Evolutionary conservation across 208 protist genomes (phyloP), one percentile per base, ranked within the genome.

Genomic region (Acanthamoeba culbertsoni): DNA sequence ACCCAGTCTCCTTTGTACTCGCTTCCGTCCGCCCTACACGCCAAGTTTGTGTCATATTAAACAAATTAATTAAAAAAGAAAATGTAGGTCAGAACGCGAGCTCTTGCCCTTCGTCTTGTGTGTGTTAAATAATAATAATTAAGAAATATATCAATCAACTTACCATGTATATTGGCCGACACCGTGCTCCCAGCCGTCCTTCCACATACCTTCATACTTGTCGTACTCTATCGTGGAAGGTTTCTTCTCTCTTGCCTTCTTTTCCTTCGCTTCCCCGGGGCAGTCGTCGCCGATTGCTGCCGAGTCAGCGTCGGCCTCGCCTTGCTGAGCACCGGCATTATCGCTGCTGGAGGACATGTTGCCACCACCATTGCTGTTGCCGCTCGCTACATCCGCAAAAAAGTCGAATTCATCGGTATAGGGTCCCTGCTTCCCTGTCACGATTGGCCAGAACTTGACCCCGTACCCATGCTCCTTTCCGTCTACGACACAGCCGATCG

Each of bases 131-230:
- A 59, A 63, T 7, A 2, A 2, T 37, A 16, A 86, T 8, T 14
- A 6, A 6, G 33, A 18, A 35, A 28, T 16, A 8, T 7, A 63
- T 46, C 20, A n/a, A 7, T 62, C 40, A 82, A 40, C 40, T 7
- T 55, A 89, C 86, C 86, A 91, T 2, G 86, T 91, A 57, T 91
- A 91, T 31, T 91, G 65, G 51, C 86, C 86, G 40, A 73, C n/a
- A 2, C 86, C 86, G 45, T 91, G 86, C 62, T 91, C 86, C 86
- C 86, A 91, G 23, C 86, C 86, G 59, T 91, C 86, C 43, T 91
- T 65, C 86, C 86, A 91, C 51, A 91, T 75, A 37, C 86, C 86
- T 33, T 91, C 86, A 37, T 91, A 91, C 5, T 71, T 91, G 62
- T 91, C 86, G 62, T 91, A 91, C 62, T 75, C 51, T 18, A 91